Conservation (phyloP, 805 yeast genomes). For the Torulaspora franciscae region DNA sequence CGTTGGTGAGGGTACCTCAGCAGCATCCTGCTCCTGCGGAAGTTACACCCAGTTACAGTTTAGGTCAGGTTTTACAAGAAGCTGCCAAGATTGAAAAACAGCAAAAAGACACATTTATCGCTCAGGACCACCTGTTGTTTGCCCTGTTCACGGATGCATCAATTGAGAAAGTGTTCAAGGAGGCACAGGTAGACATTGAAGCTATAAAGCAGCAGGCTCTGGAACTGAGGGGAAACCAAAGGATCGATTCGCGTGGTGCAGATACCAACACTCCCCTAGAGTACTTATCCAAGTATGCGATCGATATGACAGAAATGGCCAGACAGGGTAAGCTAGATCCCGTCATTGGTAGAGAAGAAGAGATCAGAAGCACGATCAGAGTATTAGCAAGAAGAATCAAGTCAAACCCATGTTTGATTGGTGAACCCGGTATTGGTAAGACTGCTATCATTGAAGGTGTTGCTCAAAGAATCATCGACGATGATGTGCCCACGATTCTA, state of each 20-base stretch:
- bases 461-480: conserved; percentile 93
- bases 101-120: conserved; percentile 87
- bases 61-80: conserved; percentile 66
- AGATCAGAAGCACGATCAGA: conserved; percentile 89
- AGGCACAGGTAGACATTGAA: conserved; percentile 60
- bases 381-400: conserved; percentile 96
- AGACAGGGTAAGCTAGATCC: conserved; percentile 94
- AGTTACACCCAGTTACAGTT: conserved; percentile 66
- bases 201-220: conserved; percentile 72
- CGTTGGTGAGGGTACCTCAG: conserved; percentile 76
- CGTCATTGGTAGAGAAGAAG: conserved; percentile 98
- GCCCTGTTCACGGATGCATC: conserved; percentile 79
- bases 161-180: conserved; percentile 67
- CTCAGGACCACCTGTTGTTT: conserved; percentile 87
- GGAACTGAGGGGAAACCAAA: conserved; percentile 79
- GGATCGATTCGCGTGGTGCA: conserved; percentile 90
- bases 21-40: conserved; percentile 88
- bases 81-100: conserved; percentile 76
- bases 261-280: conserved; percentile 84
- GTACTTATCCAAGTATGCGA: conserved; percentile 82
- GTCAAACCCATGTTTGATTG: conserved; percentile 93
- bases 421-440: conserved; percentile 99
- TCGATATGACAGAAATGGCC: conserved; percentile 90
- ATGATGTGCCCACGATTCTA: conserved; percentile 87
- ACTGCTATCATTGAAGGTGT: conserved; percentile 98